Conservation (phyloP, 2,329 filamentous ascomycete genomes). For the Ascocoryne sarcoides region DNA sequence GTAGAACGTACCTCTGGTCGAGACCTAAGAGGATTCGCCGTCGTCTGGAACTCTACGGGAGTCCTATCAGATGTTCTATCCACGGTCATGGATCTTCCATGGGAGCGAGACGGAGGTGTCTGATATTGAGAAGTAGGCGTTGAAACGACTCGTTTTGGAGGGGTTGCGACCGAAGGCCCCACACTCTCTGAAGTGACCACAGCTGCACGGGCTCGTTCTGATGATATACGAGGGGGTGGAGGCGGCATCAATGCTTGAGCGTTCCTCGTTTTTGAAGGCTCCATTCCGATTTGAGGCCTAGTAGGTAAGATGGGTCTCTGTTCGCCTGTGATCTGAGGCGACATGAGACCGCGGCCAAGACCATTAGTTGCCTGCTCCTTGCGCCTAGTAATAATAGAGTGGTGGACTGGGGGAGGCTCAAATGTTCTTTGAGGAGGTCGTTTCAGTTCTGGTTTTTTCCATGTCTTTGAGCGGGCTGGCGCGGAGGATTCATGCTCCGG, state of each 20-base stretch:
- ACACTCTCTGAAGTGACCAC: constrained; percentile 9
- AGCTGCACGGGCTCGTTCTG: constrained; percentile 19
- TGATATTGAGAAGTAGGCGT: constrained; percentile 38
- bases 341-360: constrained; percentile 30
- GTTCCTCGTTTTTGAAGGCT: constrained; percentile 13
- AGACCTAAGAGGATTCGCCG: constrained; percentile 1
- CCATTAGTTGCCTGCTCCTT: constrained; percentile 36
- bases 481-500: constrained; percentile 42
- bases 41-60: constrained; percentile 31
- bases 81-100: constrained; percentile 43
- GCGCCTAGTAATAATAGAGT: constrained; percentile 36
- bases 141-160: constrained; percentile 38
- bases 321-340: constrained; percentile 36
- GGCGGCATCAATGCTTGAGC: constrained; percentile 23
- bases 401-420: constrained; percentile 47
- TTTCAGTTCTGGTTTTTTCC: constrained; percentile 29
- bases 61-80: constrained; percentile 35
- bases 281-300: constrained; percentile 31
- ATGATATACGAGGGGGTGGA: constrained; percentile 21
- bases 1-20: not conserved
- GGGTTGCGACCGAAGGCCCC: constrained; percentile 15
- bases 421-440: constrained; percentile 28
- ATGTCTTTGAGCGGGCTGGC: constrained; percentile 39
- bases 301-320: constrained; percentile 40
- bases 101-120: constrained; percentile 32